Base-by-base conservation (phyloP, 306 rosid genomes). In the Ormosia emarginata region DNA sequence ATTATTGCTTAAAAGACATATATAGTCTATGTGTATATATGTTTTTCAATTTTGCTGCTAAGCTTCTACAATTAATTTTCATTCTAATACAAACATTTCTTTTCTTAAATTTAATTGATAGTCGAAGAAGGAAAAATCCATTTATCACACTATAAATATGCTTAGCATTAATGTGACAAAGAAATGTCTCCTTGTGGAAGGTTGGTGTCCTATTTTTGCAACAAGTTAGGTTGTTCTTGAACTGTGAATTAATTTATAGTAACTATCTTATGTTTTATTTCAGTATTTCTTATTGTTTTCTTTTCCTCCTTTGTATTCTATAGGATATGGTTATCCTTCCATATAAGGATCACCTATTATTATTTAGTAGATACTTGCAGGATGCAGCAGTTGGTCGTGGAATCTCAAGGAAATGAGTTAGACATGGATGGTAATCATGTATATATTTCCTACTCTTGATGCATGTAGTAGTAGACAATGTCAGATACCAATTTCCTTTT, bases 101-200 rank as follows among this genome's bases (percentile, higher is more conserved):
- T 57, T 81, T 41, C 44, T 76, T 62, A 17, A 39, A 69, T 75
- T 78, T 58, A 73, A 78, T 62, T 39, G 47, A 71, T 83, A 94
- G 98, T 89, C 90, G 76, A 92, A 87, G 91, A 89, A 86, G 88
- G 93, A 94, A 85, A 92, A 92, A 58, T 86, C 90, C 75, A 78
- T 92, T 81, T 92, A 85, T 80, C 93, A 89, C 88, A 89, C 90
- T 56, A 87, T 94, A 78, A 94, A 94, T 86, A 92, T 90, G 98
- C 97, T 94, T 72, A 90, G 92, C 91, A 77, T 94, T 72, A 94
- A 92, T 84, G 97, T 94, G 74, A 91, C 97, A 52, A 92, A 76
- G 84, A 91, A 91, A 87, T 94, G 97, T 73, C 97, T 94, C 81
- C 92, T 92, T 72, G 97, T 94, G 7, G 97, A 92, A 86, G 97